phyloP scores from a whole-genome alignment of 305 asterid genomes.

The Caryopteris hybrid region DNA sequence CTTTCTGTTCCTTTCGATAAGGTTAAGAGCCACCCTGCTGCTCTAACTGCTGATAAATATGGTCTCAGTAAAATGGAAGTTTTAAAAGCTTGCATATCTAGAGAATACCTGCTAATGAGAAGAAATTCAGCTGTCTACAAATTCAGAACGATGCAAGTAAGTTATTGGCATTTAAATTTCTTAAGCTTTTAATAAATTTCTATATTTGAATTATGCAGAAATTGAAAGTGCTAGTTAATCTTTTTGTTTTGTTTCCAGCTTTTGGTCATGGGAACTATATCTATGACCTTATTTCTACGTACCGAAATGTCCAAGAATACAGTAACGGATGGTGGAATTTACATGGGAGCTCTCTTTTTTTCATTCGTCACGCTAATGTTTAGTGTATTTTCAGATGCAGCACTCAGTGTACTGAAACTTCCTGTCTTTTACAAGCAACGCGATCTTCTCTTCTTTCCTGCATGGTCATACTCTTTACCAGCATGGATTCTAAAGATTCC shows the following conservation, averaged over 20 bases:
- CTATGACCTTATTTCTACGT: constrained; percentile 56
- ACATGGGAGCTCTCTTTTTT: constrained; percentile 57
- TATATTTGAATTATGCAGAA: not conserved
- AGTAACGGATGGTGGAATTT: constrained; percentile 45
- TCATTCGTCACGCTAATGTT: constrained; percentile 50
- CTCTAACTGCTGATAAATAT: constrained; percentile 55
- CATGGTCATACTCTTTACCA: constrained; percentile 74
- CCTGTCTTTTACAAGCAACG: constrained; percentile 73
- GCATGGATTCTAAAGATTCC: constrained; percentile 65
- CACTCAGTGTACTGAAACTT: constrained; percentile 54
- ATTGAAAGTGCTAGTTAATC: not conserved
- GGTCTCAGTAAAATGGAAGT: constrained; percentile 69
- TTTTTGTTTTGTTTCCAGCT: constrained; percentile 34
- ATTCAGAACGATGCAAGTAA: constrained; percentile 66
- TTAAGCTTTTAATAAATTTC: not conserved
- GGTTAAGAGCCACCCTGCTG: constrained; percentile 64
- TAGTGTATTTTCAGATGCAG: constrained; percentile 66
- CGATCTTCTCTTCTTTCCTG: constrained; percentile 45
- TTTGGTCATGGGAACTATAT: constrained; percentile 38
- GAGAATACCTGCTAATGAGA: constrained; percentile 80
- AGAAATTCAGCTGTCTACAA: constrained; percentile 72
- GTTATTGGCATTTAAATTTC: constrained; percentile 9
- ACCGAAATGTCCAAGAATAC: constrained; percentile 48
- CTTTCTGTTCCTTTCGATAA: constrained; percentile 66
- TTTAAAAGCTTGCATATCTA: constrained; percentile 62